phyloP scores from a whole-genome alignment of 768 basidiomycete species.

The Termitomyces sp. region DNA sequence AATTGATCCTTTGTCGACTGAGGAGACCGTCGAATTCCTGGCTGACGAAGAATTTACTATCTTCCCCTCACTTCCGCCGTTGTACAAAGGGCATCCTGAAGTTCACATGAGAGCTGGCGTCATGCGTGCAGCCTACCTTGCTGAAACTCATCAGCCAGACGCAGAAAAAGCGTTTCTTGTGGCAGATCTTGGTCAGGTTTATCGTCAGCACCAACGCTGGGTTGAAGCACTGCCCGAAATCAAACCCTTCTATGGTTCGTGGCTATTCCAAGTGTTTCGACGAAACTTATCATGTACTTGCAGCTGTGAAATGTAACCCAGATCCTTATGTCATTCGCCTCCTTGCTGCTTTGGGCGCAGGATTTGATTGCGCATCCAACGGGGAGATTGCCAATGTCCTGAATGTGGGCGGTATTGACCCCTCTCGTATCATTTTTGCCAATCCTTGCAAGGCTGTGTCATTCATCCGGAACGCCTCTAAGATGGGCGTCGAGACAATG shows the following conservation, averaged over 20 bases:
- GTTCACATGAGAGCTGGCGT: slow-evolving; percentile 72
- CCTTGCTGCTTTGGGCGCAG: slow-evolving; percentile 81
- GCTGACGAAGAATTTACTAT: slow-evolving; percentile 29
- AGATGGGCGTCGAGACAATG: slow-evolving; percentile 84
- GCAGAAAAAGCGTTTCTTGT: slow-evolving; percentile 96
- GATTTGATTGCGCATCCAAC: slow-evolving; percentile 97
- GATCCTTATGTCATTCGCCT: slow-evolving; percentile 92
- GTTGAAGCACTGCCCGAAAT: slow-evolving; percentile 67
- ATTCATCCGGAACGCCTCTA: slow-evolving; percentile 83
- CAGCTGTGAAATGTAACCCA: slow-evolving; percentile 97
- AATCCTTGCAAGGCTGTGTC: slow-evolving; percentile 98
- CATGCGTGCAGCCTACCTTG: slow-evolving; percentile 50
- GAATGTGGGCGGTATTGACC: slow-evolving; percentile 63
- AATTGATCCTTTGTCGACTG: slow-evolving; percentile 48
- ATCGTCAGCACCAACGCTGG: slow-evolving; percentile 84
- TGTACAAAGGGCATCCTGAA: slow-evolving; percentile 64
- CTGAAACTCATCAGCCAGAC: slow-evolving; percentile 52
- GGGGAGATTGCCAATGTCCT: slow-evolving; percentile 85
- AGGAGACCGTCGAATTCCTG: slow-evolving; percentile 13
- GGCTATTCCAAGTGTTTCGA: neutral
- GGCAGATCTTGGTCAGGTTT: slow-evolving; percentile 86
- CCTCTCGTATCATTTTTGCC: slow-evolving; percentile 89
- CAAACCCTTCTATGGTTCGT: slow-evolving; percentile 88
- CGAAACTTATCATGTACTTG: slow-evolving; percentile 12
- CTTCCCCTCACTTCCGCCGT: slow-evolving; percentile 63